Conservation (phyloP, 2,329 filamentous ascomycete species). For the Paraphaeosphaeria minitans region DNA sequence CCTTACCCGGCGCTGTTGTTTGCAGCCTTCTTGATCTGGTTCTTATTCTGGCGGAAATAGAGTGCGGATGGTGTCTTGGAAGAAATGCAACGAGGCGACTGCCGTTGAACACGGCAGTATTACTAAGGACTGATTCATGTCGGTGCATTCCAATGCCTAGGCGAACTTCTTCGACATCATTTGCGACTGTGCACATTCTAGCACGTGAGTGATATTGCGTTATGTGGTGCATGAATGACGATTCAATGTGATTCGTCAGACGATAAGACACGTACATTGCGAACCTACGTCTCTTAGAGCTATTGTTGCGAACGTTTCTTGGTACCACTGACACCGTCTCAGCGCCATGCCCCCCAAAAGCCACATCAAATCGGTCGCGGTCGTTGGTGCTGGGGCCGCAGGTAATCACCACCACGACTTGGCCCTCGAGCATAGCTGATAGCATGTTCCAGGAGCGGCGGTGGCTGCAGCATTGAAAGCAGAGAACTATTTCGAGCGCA, state of each 20-base stretch:
- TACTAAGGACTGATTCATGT: not conserved
- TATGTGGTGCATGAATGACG: slow-evolving; percentile 1
- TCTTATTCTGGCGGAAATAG: slow-evolving; percentile 2
- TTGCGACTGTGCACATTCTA: not conserved
- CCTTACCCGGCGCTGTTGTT: slow-evolving; percentile 1
- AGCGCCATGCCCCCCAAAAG: not conserved
- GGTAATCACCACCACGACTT: slow-evolving; percentile 18
- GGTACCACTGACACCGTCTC: not conserved
- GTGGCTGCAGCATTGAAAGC: slow-evolving; percentile 43
- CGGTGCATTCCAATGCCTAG: not conserved
- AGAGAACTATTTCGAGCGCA: slow-evolving; percentile 40
- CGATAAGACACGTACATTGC: not conserved
- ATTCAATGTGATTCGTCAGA: slow-evolving; percentile 4
- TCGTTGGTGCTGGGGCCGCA: slow-evolving; percentile 39
- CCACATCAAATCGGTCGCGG: slow-evolving; percentile 25
- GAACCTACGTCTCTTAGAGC: not conserved
- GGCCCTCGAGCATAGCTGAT: not conserved
- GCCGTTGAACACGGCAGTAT: not conserved
- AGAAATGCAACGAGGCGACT: not conserved
- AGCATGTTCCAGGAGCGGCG: slow-evolving; percentile 31
- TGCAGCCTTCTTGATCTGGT: slow-evolving; percentile 5
- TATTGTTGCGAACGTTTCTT: not conserved
- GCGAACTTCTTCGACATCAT: not conserved
- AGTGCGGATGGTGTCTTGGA: not conserved
- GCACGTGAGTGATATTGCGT: slow-evolving; percentile 4